Evolutionary conservation across 768 basidiomycete species (phyloP).

Genomic region (Rhodotorula babjevae): DNA sequence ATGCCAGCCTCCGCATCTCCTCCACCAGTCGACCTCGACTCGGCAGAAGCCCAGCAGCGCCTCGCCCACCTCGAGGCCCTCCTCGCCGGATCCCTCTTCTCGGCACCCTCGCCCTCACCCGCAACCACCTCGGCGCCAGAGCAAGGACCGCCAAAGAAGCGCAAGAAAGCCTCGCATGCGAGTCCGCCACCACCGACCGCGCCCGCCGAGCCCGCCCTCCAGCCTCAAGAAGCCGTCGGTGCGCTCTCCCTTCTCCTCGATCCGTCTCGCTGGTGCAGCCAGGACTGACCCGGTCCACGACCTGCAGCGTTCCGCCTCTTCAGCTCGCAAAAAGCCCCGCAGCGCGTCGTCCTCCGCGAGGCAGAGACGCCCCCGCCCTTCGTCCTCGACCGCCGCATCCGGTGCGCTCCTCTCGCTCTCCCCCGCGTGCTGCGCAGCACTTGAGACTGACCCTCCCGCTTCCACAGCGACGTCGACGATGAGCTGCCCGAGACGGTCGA

Average conservation of each 20-base stretch:
- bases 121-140: neutral
- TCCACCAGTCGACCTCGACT: neutral
- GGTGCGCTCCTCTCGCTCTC: neutral
- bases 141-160: neutral
- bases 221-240: neutral
- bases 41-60: neutral
- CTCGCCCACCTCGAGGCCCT: conserved; percentile 22
- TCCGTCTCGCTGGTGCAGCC: neutral
- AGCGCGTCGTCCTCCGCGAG: conserved; percentile 15
- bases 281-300: neutral
- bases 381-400: conserved; percentile 19
- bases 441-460: neutral
- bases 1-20: neutral
- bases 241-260: neutral
- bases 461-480: conserved; percentile 10
- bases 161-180: neutral
- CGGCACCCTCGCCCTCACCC: neutral
- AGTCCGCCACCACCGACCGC: neutral
- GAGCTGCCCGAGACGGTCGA: neutral
- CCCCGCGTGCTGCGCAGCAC: too few species aligned
- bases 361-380: neutral
- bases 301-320: conserved; percentile 27
- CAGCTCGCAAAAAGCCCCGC: conserved; percentile 19
- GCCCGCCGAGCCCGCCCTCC: neutral
- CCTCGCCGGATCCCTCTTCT: conserved; percentile 12